Base-by-base conservation (phyloP, 106 monocot genomes). In the Acanthochlamys bracteata region DNA sequence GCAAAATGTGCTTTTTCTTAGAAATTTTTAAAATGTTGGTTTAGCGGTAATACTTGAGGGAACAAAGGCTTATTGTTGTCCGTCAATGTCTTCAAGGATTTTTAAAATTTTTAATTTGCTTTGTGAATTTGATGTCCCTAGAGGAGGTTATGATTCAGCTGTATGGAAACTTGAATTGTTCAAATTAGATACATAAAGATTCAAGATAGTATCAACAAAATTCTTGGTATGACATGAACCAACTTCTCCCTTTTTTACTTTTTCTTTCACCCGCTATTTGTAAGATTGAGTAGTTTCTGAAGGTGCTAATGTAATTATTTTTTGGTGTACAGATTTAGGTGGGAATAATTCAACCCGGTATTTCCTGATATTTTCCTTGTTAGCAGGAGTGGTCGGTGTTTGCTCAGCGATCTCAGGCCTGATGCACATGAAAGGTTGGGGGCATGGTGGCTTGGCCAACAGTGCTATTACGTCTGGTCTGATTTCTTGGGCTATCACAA, bases 291-390 rank as follows among this genome's bases (percentile, higher is more conserved):
- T n/a, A n/a, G n/a, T n/a, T n/a, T n/a, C n/a, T n/a, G n/a, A n/a
- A n/a, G n/a, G n/a, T n/a, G n/a, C n/a, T n/a, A n/a, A n/a, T n/a
- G n/a, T n/a, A n/a, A n/a, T 45, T 54, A 19, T 11, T 54, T 54
- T 16, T 54, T 54, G 7, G 10, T 54, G 53, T 54, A 54, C 53
- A 54, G 53, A 54, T 54, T 54, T 54, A 19, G 53, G 53, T 16
- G 53, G 53, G 53, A 54, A 54, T 17, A 54, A 10, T 19, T 54
- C 53, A 19, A 54, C 53, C 7, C 16, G 7, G 16, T 54, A 54
- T 54, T 19, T 54, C 7, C 53, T 54, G 16, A 54, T 54, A 7
- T 54, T 54, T 19, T 54, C 53, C 16, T 6, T 54, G 53, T 19
- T 54, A 19, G 53, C 53, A 6, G 53, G 53, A 54, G 53, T 19